phyloP scores from a whole-genome alignment of 768 basidiomycete genomes.

The Russula brevipes region DNA sequence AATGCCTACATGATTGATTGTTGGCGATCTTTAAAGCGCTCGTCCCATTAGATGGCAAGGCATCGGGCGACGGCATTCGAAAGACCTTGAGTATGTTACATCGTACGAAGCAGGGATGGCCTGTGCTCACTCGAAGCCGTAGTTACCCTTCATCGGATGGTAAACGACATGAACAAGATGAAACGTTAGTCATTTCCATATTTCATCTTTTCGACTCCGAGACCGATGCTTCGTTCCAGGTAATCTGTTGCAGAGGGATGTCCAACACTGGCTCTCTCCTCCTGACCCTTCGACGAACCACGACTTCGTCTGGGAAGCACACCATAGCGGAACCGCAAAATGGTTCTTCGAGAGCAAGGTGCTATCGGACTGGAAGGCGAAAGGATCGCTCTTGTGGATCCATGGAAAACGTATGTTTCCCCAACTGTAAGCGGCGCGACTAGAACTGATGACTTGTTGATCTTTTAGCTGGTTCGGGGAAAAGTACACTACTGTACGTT shows the following conservation, averaged over 20 bases:
- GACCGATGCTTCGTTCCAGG: not conserved
- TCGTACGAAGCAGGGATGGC: not conserved
- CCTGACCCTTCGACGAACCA: not conserved
- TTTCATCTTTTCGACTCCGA: not conserved
- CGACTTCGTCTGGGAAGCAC: not conserved
- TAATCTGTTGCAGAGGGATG: not conserved
- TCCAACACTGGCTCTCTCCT: not conserved
- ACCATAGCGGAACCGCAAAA: not conserved
- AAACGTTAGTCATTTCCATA: not conserved
- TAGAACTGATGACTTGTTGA: accelerated
- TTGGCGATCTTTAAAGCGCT: not conserved
- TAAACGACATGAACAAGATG: not conserved
- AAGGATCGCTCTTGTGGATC: not conserved
- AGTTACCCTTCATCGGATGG: not conserved
- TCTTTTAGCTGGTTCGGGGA: constrained; percentile 2
- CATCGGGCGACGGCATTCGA: not conserved
- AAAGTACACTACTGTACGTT: constrained; percentile 4
- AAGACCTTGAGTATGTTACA: not conserved
- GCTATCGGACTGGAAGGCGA: not conserved
- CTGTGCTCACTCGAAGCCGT: not conserved
- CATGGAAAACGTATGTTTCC: not conserved
- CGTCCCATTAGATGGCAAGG: not conserved
- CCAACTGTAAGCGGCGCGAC: too few species aligned
- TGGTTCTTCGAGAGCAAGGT: not conserved
- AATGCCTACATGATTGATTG: not conserved